A percentile compares a stretch with the other conserved stretches of the same genome.
Conservation (phyloP, 257 asterid species). For the Hygrophila difformis region DNA sequence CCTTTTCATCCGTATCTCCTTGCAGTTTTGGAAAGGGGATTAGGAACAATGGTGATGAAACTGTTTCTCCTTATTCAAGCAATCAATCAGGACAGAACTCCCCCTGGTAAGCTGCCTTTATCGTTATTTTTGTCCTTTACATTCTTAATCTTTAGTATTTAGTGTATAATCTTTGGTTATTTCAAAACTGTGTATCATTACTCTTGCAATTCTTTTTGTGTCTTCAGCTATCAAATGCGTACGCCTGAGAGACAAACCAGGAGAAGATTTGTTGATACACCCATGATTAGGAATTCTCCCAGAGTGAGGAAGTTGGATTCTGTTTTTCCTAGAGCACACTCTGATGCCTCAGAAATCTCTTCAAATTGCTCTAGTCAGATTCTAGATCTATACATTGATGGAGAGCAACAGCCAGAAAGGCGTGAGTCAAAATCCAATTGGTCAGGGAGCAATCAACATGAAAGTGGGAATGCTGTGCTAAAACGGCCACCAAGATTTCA, state of each 20-base stretch:
- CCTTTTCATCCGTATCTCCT: conserved; percentile 71
- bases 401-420: conserved; percentile 65
- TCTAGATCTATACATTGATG: conserved; percentile 86
- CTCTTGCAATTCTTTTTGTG: conserved; percentile 7
- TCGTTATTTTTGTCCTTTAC: background rate
- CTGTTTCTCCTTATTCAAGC: conserved; percentile 52
- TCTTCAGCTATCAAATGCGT: conserved; percentile 45
- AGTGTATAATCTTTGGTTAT: background rate
- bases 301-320: conserved; percentile 36
- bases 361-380: conserved; percentile 76
- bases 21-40: conserved; percentile 35
- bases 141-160: conserved; percentile 1
- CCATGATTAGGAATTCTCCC: conserved; percentile 25
- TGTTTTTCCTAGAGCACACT: conserved; percentile 27
- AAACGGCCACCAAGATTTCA: conserved; percentile 56
- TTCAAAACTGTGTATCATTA: conserved; percentile 1
- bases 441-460: conserved; percentile 33
- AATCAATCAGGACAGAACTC: conserved; percentile 44
- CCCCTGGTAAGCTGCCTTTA: conserved; percentile 43
- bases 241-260: conserved; percentile 75
- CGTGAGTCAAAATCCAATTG: conserved; percentile 24
- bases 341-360: conserved; percentile 67
- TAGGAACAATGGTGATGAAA: conserved; percentile 29
- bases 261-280: conserved; percentile 28
- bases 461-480: conserved; percentile 30